Percentiles rank a stretch among this genome's conserved stretches.
Evolutionary conservation across 2,329 filamentous ascomycete genomes (phyloP).

Genomic region (Hypoxylon sp.): DNA sequence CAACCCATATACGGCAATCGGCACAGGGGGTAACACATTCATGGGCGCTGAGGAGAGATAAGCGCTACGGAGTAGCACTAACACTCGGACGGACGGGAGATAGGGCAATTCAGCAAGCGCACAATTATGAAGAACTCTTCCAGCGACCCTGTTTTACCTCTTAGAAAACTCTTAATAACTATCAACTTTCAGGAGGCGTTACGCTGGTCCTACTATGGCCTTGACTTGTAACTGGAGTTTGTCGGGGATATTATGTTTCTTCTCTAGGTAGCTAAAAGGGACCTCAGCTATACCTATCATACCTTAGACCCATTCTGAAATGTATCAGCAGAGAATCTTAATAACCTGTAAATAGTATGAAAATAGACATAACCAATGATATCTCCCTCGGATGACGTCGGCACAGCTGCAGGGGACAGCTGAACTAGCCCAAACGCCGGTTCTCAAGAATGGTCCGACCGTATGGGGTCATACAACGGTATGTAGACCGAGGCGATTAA

Average conservation of each 20-base stretch:
- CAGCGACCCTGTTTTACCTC: not conserved
- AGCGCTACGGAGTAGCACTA: not conserved
- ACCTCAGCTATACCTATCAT: not conserved
- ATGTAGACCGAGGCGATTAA: not conserved
- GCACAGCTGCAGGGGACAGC: not conserved
- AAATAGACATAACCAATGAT: not conserved
- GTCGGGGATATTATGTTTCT: not conserved
- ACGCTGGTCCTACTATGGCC: not conserved
- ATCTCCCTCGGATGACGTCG: not conserved
- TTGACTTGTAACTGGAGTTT: not conserved
- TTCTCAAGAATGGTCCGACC: not conserved
- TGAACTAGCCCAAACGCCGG: not conserved
- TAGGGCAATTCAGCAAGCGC: not conserved
- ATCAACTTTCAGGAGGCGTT: not conserved
- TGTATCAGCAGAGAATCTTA: not conserved
- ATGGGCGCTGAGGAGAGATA: constrained; percentile 9
- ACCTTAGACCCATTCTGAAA: not conserved
- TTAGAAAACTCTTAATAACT: not conserved
- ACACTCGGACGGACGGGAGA: not conserved
- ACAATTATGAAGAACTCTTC: not conserved
- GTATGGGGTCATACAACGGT: not conserved
- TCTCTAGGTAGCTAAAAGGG: not conserved
- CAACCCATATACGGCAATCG: constrained; percentile 10
- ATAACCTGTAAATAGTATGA: not conserved
- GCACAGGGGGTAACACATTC: constrained; percentile 14